Evolutionary conservation across 371 early-diverging fungal species (phyloP), one percentile per base, ranked within the genome.

Genomic region (Chytridium lagenaria): DNA sequence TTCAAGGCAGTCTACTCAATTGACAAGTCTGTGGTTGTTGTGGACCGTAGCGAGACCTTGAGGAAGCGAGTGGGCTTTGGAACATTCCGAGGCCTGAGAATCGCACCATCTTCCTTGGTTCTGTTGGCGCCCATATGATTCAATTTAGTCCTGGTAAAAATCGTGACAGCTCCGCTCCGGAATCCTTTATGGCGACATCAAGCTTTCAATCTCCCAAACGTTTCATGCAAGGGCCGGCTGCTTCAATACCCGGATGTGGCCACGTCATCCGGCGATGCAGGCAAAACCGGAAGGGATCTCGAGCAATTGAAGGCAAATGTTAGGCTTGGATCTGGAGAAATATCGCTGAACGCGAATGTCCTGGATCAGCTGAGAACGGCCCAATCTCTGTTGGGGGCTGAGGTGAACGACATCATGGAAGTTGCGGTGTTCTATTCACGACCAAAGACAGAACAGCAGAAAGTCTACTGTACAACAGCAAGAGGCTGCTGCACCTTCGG

Each of bases 281-380:
- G 15, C 10, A 37, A 34, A 23, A 28, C 61, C 16, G 15, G 26
- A 26, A 5, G 15, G 19, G 66, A 16, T 16, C 3, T 44, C 12
- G 66, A 40, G 44, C 30, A 31, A 5, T 34, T 90, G 0, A 82
- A 85, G 22, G 86, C 91, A 1, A 83, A 76, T 3, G 83, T 92
- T 10, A 86, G 86, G 12, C 81, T 94, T 30, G 92, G 89, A 69
- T 79, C 90, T 73, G 84, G 93, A 7, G 87, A 90, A 28, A 77
- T 91, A 71, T 82, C 84, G 0, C 74, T 93, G 64, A 86, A 90
- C 72, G 92, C 86, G n/a, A 84, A 88, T 66, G 83, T 93, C 77
- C 84, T 93, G 69, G 92, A 93, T 65, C 90, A 93, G 38, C 77
- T 94, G 28, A 68, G 93, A 22, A 93, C 92, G 0, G 88, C 93